Base-by-base conservation (phyloP, 2,329 filamentous ascomycete species). In the Colletotrichum graminicola region DNA sequence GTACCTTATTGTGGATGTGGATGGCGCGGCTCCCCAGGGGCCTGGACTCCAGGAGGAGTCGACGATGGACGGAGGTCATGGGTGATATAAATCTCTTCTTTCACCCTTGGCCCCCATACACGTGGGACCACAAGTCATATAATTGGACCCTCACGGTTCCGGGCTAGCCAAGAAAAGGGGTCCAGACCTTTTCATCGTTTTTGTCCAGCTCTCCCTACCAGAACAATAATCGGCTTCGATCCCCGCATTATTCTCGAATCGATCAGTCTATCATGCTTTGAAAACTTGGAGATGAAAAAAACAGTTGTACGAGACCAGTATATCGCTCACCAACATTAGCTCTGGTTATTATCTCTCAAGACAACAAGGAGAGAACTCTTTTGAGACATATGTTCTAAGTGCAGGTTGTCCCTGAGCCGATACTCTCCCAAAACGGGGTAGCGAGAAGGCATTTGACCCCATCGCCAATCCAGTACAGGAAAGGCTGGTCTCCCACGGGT, bases 1-100 rank as follows among this genome's bases (percentile, higher is more conserved):
- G 11, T 39, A 39, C 36, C 36, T 39, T 39, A 12, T 11, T 12
- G 36, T 61, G 29, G 29, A 23, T 12, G 36, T 61, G 29, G 29
- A 23, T 62, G 36, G 29, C n/a, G 45, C 26, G 32, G 34, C 47
- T 36, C 16, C 5, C 29, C 16, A 10, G 60, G 32, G 60, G 60
- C 36, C 45, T 52, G n/a, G 60, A 51, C 60, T 41, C n/a, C 5
- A 3, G 26, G 49, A 10, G 26, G 60, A 62, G n/a, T n/a, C 52
- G 32, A 39, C n/a, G 45, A 39, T 4, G 12, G n/a, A 21, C 11
- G 41, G 34, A 62, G 45, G 60, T 32, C 45, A 62, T 62, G 34
- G 23, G 32, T 39, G 34, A 12, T 5, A 52, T 23, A 39, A 47
- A 16, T 21, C 45, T 14, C 23, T 32, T 10, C 49, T 23, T 21